Evolutionary conservation across 139 green algal genomes (phyloP), one percentile per base, ranked within the genome.

Genomic region (Zygnema cylindricum): DNA sequence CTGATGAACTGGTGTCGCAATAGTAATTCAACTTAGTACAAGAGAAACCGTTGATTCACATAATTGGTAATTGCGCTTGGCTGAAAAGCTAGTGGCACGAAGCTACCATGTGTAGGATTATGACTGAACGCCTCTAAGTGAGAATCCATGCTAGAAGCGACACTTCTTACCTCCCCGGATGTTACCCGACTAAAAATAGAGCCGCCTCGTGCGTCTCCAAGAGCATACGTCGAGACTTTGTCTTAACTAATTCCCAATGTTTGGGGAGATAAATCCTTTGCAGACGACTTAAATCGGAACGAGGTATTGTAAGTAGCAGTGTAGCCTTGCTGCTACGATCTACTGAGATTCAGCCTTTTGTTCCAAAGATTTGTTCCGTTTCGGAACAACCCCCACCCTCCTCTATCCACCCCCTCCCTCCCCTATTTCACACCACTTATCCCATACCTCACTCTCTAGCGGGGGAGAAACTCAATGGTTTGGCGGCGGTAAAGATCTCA

Each of bases 11-110:
- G 49, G 49, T 63, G 49, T 63, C 49, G 16, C 49, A 63, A 63
- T 63, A 63, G 49, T 63, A 63, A 63, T 63, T 63, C 49, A 63
- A 63, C 49, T 63, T 63, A 63, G 49, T 63, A 63, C 16, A 63
- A 16, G 16, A 16, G 49, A 7, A 63, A 63, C 16, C 49, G 49
- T 16, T 16, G 49, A 63, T 63, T 63, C n/a, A 63, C 49, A 63
- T 63, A 63, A 63, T 63, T 7, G n/a, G n/a, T 7, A 63, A 63
- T 63, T 63, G 49, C 49, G 49, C 16, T 63, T 16, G 49, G 49
- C 49, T 63, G 49, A 63, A 63, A n/a, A 63, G 49, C 49, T 16
- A 63, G 49, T 16, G 49, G 16, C 16, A 25, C 7, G 16, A 16
- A 63, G 49, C 49, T 63, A 63, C 49, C 16, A 63, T 63, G 49